Evolutionary conservation across 2,329 filamentous ascomycete species (phyloP).

Genomic region (Calonectria pauciramosa): DNA sequence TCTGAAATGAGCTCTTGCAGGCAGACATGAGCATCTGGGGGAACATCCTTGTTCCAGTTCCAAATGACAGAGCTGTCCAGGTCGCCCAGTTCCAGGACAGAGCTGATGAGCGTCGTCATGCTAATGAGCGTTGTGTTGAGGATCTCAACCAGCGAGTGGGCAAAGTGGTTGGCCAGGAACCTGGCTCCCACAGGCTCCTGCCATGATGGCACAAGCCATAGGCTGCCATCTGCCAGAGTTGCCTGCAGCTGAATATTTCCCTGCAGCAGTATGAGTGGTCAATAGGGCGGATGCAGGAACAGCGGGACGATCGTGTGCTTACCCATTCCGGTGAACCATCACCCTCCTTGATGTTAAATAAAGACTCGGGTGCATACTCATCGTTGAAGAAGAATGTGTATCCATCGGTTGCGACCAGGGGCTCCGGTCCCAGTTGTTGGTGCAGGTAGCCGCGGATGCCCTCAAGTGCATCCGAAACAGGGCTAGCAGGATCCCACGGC

Average conservation of each 20-base stretch:
- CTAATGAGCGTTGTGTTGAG: conserved; percentile 40
- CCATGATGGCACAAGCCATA: conserved; percentile 40
- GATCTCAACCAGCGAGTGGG: conserved; percentile 38
- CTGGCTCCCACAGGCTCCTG: conserved; percentile 42
- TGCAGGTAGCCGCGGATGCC: conserved; percentile 32
- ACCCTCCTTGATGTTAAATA: conserved; percentile 28
- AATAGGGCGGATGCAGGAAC: neutral
- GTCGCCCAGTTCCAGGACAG: conserved; percentile 37
- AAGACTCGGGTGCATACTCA: conserved; percentile 32
- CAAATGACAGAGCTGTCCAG: conserved; percentile 41
- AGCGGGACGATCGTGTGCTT: conserved; percentile 3
- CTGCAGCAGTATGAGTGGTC: conserved; percentile 11
- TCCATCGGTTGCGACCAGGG: conserved; percentile 9
- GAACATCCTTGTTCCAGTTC: conserved; percentile 43
- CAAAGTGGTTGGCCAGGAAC: conserved; percentile 42
- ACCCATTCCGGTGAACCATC: conserved; percentile 39
- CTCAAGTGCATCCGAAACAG: conserved; percentile 35
- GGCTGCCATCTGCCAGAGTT: conserved; percentile 29
- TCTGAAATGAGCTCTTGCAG: conserved; percentile 44
- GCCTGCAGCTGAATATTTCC: conserved; percentile 43
- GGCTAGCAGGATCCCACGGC: conserved; percentile 35
- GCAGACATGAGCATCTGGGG: conserved; percentile 30
- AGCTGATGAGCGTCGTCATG: conserved; percentile 24
- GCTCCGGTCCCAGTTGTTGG: conserved; percentile 29
- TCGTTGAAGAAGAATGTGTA: conserved; percentile 41